Base-by-base conservation (phyloP, 2,329 filamentous ascomycete genomes). In the Corynespora cassiicola region DNA sequence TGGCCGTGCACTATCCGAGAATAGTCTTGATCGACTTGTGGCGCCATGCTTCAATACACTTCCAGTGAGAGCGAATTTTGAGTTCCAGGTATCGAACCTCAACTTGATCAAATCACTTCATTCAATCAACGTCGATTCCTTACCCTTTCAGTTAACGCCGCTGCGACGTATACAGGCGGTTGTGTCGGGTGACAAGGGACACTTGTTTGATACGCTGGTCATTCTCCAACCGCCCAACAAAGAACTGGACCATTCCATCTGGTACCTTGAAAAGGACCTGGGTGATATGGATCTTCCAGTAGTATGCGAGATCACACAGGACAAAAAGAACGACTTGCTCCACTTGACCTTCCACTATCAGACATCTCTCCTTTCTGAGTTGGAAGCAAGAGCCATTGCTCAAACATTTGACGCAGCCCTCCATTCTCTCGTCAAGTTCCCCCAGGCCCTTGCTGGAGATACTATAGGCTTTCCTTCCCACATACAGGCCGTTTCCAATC, bases 31-130 rank as follows among this genome's bases (percentile, higher is more conserved):
- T 23, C 74, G 77, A 4, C 78, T 96, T 5, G 80, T 95, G n/a
- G 90, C 88, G 0, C 91, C 91, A 0, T 95, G 90, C 63, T 96
- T 96, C 75, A 96, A 96, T 60, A 95, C 91, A 0, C 69, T 96
- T 9, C 90, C 91, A 0, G 61, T 90, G 2, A 80, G 89, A 17
- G 69, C 82, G 11, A 69, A 81, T 20, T 45, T 87, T 7, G 68
- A 75, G 1, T 59, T 61, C 3, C 63, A 63, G 2, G 71, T 65
- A 1, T 77, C 75, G 11, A 83, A 84, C 39, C 54, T 75, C 0
- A 77, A 84, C 5, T 61, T 90, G 8, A 69, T 86, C 17, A 79
- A 78, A 39, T 63, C 70, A 2, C 74, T 89, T 2, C 85, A 90
- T 34, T 66, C 68, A 0, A 61, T 81, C 17, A 90, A 88, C 56